A percentile compares a stretch with the other conserved stretches of the same genome.
These are phyloP conservation scores for Picea abies DNA, from an alignment of 83 land plant species.

Conservation along the genomic window DNA sequence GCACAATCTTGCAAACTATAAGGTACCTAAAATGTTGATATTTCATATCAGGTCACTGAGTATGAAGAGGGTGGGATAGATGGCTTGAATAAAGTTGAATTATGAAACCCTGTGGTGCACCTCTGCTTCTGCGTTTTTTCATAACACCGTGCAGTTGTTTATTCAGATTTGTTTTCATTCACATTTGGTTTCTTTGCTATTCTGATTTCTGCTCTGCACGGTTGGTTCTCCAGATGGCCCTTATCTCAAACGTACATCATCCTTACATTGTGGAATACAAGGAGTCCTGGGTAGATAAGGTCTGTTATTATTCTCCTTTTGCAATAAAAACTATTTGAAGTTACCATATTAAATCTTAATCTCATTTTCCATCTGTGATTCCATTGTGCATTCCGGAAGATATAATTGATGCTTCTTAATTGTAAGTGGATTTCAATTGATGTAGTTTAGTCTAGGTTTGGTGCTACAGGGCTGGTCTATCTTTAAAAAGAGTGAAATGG, in stretches of 20 bases:
- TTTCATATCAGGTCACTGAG: neutral
- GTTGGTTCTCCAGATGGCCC: constrained; percentile 69
- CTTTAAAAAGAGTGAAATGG: no score
- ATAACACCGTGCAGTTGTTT: neutral
- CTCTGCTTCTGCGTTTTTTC: neutral
- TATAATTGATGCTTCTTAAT: neutral
- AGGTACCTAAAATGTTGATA: no score
- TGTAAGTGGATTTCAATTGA: neutral
- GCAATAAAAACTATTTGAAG: neutral
- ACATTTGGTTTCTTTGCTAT: constrained; percentile 1
- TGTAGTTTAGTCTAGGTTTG: neutral
- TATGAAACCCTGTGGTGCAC: neutral
- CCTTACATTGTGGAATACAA: constrained; percentile 95
- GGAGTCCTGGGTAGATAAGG: constrained; percentile 98
- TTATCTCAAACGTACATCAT: constrained; percentile 74
- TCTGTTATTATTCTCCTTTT: constrained; percentile 16
- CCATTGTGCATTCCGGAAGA: neutral
- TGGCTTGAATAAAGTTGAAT: neutral
- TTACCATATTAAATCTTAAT: neutral
- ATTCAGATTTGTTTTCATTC: neutral
- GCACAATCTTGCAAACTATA: no score
- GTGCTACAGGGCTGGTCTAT: neutral
- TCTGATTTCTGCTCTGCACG: constrained; percentile 2
- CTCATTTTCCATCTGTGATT: neutral
- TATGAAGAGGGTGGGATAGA: constrained; percentile 1